Evolutionary conservation across 2,329 filamentous ascomycete genomes (phyloP).

Genomic region (Clarireedia paspali): DNA sequence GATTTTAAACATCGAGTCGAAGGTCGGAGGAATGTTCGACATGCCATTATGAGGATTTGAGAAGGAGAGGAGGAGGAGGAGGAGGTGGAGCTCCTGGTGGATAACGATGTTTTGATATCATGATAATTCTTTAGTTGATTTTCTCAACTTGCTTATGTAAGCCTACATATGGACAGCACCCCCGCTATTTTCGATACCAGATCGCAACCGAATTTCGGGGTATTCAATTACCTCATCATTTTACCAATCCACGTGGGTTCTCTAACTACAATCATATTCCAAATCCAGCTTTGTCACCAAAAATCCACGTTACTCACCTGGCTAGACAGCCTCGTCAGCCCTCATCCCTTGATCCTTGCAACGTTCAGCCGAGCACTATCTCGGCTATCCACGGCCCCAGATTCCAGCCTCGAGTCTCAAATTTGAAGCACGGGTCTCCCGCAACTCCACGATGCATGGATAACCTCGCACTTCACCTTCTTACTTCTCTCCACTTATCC

Average conservation of each 20-base stretch:
- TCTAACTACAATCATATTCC: no score
- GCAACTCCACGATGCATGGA: neutral
- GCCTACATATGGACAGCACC: neutral
- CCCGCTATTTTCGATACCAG: no score
- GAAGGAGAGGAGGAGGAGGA: neutral
- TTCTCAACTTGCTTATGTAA: neutral
- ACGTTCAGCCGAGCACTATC: neutral
- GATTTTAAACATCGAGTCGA: conserved; percentile 15
- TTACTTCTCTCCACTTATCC: neutral
- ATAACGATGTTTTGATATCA: no score
- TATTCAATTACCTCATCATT: no score
- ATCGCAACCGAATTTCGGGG: no score
- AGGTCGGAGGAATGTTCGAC: conserved; percentile 18
- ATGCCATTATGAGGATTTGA: conserved; percentile 17
- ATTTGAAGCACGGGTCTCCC: neutral
- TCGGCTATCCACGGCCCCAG: conserved; percentile 5
- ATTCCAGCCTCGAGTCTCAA: conserved; percentile 2
- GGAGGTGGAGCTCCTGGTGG: no score
- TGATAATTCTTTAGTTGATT: neutral
- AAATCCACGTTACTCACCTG: no score
- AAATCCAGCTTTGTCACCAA: no score
- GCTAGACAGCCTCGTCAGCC: neutral
- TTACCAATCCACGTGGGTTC: no score
- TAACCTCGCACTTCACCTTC: neutral
- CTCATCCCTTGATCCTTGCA: neutral